Conservation (phyloP, 176 grass and related monocot genomes). For the Tillandsia fasciculata region DNA sequence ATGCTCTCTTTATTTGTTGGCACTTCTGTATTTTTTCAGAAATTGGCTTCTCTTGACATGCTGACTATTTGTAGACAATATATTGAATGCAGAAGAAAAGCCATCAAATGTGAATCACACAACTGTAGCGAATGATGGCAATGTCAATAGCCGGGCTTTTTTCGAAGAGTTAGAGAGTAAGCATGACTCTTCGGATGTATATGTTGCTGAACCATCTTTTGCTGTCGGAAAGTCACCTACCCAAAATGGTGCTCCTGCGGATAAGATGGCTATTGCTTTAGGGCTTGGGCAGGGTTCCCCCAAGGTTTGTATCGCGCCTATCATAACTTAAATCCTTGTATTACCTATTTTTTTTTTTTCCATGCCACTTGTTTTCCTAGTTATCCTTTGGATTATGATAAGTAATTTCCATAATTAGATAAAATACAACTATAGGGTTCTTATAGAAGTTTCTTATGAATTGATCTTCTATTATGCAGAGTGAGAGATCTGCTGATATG, state of each 20-base stretch:
- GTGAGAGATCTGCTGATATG: conserved; percentile 83
- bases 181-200: conserved; percentile 42
- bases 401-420: neutral
- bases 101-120: conserved; percentile 11
- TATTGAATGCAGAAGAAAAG: conserved; percentile 18
- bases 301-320: conserved; percentile 46
- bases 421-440: neutral
- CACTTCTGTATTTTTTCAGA: neutral
- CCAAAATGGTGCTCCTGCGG: conserved; percentile 25
- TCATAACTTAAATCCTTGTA: neutral
- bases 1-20: neutral
- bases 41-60: neutral
- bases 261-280: conserved; percentile 20
- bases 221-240: conserved; percentile 59
- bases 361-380: neutral
- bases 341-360: conserved; percentile 1
- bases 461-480: conserved; percentile 38
- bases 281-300: conserved; percentile 89
- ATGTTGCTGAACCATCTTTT: conserved; percentile 47
- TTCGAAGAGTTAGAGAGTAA: conserved; percentile 31
- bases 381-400: neutral
- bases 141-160: neutral
- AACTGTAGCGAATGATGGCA: conserved; percentile 22
- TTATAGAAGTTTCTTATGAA: neutral
- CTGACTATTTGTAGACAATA: neutral